A percentile compares a stretch with the other conserved stretches of the same genome.
These are phyloP conservation scores for Neurospora sp. DNA, from an alignment of 495 filamentous ascomycete species.

Conservation along the genomic window DNA sequence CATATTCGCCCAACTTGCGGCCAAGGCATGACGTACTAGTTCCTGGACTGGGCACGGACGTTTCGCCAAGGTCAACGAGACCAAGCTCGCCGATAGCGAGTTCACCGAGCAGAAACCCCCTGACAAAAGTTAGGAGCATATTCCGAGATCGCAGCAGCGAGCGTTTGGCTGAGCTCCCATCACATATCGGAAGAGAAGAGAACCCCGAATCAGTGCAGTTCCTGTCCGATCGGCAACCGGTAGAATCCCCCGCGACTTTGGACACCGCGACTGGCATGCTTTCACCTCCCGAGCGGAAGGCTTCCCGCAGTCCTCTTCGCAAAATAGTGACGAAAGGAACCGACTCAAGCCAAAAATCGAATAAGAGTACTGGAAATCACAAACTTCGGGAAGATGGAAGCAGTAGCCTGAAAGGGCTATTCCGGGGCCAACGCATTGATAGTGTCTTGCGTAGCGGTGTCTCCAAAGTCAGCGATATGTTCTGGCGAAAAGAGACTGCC, in stretches of 20 bases:
- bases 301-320: slow-evolving; percentile 30
- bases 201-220: slow-evolving; percentile 3
- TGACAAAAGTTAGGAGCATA: slow-evolving; percentile 35
- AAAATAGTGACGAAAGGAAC: slow-evolving; percentile 19
- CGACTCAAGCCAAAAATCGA: slow-evolving; percentile 27
- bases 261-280: slow-evolving; percentile 4
- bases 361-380: slow-evolving; percentile 28
- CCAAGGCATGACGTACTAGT: slow-evolving; percentile 21
- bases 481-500: slow-evolving; percentile 34
- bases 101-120: slow-evolving; percentile 34
- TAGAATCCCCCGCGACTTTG: slow-evolving; percentile 15
- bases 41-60: slow-evolving; percentile 32
- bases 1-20: slow-evolving; percentile 26
- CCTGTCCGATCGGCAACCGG: slow-evolving; percentile 9
- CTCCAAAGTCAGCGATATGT: slow-evolving; percentile 38
- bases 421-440: slow-evolving; percentile 37
- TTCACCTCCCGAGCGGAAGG: slow-evolving; percentile 16
- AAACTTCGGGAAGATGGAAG: slow-evolving; percentile 32
- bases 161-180: slow-evolving; percentile 13
- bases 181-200: slow-evolving; percentile 16
- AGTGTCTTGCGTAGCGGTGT: slow-evolving; percentile 37
- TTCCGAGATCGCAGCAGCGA: slow-evolving; percentile 39
- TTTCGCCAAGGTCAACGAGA: slow-evolving; percentile 32
- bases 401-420: slow-evolving; percentile 30
- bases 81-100: slow-evolving; percentile 9